Evolutionary conservation across 306 rosid genomes (phyloP).

Genomic region (Gastrolobium bilobum): DNA sequence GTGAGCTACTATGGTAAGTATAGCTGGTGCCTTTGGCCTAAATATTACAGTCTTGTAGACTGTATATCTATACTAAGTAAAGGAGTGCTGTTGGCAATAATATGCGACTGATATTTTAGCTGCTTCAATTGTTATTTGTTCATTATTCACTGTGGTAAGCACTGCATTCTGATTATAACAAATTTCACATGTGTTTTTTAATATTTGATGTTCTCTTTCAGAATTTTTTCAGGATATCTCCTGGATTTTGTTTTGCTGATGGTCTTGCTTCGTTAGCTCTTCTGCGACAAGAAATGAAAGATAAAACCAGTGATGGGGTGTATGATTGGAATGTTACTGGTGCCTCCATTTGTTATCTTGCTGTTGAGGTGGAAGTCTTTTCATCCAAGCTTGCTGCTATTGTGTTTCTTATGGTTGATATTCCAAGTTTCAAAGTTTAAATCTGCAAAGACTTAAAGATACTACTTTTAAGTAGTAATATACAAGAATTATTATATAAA

Average conservation of each 20-base stretch:
- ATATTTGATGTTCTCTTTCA: slow-evolving; percentile 58
- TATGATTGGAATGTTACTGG: slow-evolving; percentile 97
- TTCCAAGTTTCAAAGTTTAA: slow-evolving; percentile 41
- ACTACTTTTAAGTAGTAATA: slow-evolving; percentile 15
- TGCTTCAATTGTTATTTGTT: slow-evolving; percentile 31
- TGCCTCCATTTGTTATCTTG: slow-evolving; percentile 93
- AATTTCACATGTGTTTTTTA: slow-evolving; percentile 35
- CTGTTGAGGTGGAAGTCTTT: slow-evolving; percentile 70
- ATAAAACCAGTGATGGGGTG: slow-evolving; percentile 80
- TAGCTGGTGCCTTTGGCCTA: not conserved
- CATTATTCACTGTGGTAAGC: slow-evolving; percentile 16
- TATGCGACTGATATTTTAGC: slow-evolving; percentile 22
- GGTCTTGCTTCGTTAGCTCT: slow-evolving; percentile 98
- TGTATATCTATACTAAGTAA: slow-evolving; percentile 11
- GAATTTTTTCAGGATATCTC: slow-evolving; percentile 95
- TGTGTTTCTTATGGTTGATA: slow-evolving; percentile 38
- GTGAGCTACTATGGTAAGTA: slow-evolving; percentile 24
- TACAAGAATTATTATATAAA: not conserved
- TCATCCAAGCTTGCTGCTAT: slow-evolving; percentile 24
- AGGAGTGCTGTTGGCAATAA: slow-evolving; percentile 25
- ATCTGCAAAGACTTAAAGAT: slow-evolving; percentile 17
- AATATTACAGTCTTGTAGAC: slow-evolving; percentile 24
- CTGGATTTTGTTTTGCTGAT: slow-evolving; percentile 99
- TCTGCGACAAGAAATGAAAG: slow-evolving; percentile 95
- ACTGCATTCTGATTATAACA: slow-evolving; percentile 34